Percentiles rank a stretch among this genome's conserved stretches.
Conservation (phyloP, 306 rosid genomes). For the Cicer judaicum region DNA sequence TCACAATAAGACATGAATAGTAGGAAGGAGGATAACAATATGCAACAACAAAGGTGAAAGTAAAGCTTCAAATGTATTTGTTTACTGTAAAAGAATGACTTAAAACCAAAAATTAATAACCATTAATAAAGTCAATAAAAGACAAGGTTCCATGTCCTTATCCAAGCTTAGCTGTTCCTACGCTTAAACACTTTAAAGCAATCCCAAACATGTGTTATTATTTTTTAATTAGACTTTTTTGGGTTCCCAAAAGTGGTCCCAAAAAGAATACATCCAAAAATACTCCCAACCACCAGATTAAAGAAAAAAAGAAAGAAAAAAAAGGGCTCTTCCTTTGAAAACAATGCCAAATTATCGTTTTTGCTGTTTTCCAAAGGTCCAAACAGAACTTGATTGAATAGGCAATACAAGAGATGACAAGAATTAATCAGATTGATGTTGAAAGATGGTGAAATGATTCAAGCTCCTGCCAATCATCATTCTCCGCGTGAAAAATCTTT, state of each 20-base stretch:
- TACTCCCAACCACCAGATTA: slow-evolving; percentile 59
- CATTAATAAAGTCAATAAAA: slow-evolving; percentile 62
- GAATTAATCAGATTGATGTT: slow-evolving; percentile 66
- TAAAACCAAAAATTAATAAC: slow-evolving; percentile 12
- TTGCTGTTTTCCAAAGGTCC: slow-evolving; percentile 63
- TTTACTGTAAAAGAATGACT: background rate
- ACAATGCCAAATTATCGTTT: slow-evolving; percentile 58
- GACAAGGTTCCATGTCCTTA: slow-evolving; percentile 76
- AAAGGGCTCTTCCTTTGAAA: slow-evolving; percentile 41
- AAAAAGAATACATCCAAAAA: slow-evolving; percentile 62
- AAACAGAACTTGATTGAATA: slow-evolving; percentile 47
- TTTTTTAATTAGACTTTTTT: slow-evolving; percentile 35
- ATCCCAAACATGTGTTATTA: slow-evolving; percentile 52
- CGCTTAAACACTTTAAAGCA: slow-evolving; percentile 61
- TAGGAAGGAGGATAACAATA: slow-evolving; percentile 16
- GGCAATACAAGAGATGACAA: slow-evolving; percentile 61
- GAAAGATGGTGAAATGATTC: slow-evolving; percentile 63
- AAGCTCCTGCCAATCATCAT: slow-evolving; percentile 72
- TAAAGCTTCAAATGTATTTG: slow-evolving; percentile 16
- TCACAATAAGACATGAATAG: slow-evolving; percentile 53
- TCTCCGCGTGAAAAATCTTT: slow-evolving; percentile 45
- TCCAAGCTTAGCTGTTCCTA: slow-evolving; percentile 79
- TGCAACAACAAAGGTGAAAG: slow-evolving; percentile 50
- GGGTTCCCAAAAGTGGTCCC: slow-evolving; percentile 58
- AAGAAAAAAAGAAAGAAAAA: slow-evolving; percentile 17